Conservation (phyloP, 2,329 filamentous ascomycete species). For the Colletotrichum costaricense region DNA sequence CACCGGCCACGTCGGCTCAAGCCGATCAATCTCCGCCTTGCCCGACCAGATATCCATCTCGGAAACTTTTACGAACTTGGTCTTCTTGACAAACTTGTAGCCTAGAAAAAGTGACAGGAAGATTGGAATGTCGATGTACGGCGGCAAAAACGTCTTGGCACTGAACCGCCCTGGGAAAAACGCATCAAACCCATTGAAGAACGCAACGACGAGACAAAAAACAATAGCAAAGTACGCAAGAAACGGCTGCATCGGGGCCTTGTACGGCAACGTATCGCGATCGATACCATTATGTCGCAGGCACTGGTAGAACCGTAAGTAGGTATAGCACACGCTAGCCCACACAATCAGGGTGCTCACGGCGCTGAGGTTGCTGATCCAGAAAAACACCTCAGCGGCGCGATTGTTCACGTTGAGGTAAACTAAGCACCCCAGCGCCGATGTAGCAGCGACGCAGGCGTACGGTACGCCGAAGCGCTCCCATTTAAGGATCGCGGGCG, state of each 20-base stretch:
- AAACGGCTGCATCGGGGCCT: conserved; percentile 74
- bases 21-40: conserved; percentile 50
- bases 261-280: conserved; percentile 73
- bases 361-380: conserved; percentile 68
- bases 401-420: conserved; percentile 71
- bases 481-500: conserved; percentile 68
- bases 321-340: conserved; percentile 75
- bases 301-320: conserved; percentile 76
- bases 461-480: conserved; percentile 46
- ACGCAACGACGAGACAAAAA: conserved; percentile 72
- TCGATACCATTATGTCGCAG: conserved; percentile 73
- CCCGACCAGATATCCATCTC: conserved; percentile 56
- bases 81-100: conserved; percentile 76
- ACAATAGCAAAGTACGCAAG: conserved; percentile 72
- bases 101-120: conserved; percentile 72
- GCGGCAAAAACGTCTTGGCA: conserved; percentile 69
- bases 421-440: conserved; percentile 70
- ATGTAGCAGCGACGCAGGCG: conserved; percentile 49
- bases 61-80: conserved; percentile 54
- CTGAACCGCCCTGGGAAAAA: conserved; percentile 69
- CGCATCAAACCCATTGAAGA: conserved; percentile 79
- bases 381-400: conserved; percentile 56
- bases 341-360: conserved; percentile 78
- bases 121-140: conserved; percentile 76
- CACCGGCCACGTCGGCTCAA: conserved; percentile 51